phyloP scores from a whole-genome alignment of 345 rosid genomes.

The Sonneratia alba region DNA sequence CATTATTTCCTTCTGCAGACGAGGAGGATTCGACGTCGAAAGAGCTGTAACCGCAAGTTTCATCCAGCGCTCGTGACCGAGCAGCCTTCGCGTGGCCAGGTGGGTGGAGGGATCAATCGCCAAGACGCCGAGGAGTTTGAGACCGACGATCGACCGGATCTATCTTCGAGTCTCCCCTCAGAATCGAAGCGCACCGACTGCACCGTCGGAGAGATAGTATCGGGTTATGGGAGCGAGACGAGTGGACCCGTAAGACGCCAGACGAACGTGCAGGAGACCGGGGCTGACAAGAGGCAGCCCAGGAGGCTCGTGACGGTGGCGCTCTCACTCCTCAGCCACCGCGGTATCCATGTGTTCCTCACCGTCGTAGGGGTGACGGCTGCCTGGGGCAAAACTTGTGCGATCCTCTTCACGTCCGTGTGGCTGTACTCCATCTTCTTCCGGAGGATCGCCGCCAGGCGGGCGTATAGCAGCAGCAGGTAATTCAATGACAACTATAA shows the following conservation, averaged over 20 bases:
- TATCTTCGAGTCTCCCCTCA: neutral
- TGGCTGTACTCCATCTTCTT: conserved; percentile 15
- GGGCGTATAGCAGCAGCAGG: neutral
- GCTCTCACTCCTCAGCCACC: neutral
- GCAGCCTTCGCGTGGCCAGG: neutral
- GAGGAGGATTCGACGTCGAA: neutral
- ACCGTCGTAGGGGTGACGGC: conserved; percentile 19
- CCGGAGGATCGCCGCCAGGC: conserved; percentile 6
- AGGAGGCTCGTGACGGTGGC: neutral
- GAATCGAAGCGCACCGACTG: neutral
- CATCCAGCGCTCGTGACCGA: neutral
- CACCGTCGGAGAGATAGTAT: neutral
- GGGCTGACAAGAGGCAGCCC: neutral
- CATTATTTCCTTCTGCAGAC: neutral
- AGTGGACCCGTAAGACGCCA: neutral
- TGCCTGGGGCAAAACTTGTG: conserved; percentile 32
- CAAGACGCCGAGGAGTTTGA: neutral
- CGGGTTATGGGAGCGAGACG: neutral
- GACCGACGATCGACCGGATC: neutral
- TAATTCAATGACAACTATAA: neutral
- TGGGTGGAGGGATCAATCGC: neutral
- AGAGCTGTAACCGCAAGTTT: neutral
- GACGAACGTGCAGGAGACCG: neutral
- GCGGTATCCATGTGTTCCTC: neutral
- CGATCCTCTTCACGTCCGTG: conserved; percentile 26